These are phyloP conservation scores for Eustoma russellianum DNA, from an alignment of 257 asterid genomes.

Conservation along the genomic window DNA sequence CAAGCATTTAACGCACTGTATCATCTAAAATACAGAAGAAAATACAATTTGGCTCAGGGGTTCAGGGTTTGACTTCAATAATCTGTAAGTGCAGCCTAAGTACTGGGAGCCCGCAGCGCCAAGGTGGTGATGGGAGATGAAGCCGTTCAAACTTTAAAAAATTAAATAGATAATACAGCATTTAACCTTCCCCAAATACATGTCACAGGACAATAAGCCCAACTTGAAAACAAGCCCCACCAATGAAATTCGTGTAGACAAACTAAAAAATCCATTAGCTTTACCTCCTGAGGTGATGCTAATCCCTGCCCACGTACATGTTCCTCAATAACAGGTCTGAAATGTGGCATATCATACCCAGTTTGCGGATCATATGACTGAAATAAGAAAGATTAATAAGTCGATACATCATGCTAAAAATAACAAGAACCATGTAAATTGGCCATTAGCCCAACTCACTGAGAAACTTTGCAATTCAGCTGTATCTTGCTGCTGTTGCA, in stretches of 20 bases:
- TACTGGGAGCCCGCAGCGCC: too few relatives aligned
- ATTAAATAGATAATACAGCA: too few relatives aligned
- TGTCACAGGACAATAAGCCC: too few relatives aligned
- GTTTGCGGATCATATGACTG: conserved; percentile 85
- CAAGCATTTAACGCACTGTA: too few relatives aligned
- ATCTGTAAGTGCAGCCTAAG: too few relatives aligned
- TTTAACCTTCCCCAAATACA: too few relatives aligned
- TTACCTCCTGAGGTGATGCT: conserved; percentile 83
- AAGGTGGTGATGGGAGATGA: too few relatives aligned
- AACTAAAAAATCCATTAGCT: neutral
- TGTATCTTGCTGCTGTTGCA: conserved; percentile 55
- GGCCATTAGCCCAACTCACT: conserved; percentile 33
- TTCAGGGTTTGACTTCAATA: too few relatives aligned
- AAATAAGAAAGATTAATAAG: conserved; percentile 13
- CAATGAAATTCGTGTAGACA: neutral
- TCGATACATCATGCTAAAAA: neutral
- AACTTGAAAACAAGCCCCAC: too few relatives aligned
- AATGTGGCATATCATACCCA: conserved; percentile 74
- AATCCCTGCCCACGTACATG: conserved; percentile 57
- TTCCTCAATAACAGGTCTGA: conserved; percentile 70
- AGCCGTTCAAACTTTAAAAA: too few relatives aligned
- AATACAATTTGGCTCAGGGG: too few relatives aligned
- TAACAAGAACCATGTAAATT: conserved; percentile 9
- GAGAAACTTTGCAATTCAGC: conserved; percentile 65
- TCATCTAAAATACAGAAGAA: too few relatives aligned